Evolutionary conservation across 345 rosid genomes (phyloP), one percentile per base, ranked within the genome.

Genomic region (Eucalyptus polyanthemos): DNA sequence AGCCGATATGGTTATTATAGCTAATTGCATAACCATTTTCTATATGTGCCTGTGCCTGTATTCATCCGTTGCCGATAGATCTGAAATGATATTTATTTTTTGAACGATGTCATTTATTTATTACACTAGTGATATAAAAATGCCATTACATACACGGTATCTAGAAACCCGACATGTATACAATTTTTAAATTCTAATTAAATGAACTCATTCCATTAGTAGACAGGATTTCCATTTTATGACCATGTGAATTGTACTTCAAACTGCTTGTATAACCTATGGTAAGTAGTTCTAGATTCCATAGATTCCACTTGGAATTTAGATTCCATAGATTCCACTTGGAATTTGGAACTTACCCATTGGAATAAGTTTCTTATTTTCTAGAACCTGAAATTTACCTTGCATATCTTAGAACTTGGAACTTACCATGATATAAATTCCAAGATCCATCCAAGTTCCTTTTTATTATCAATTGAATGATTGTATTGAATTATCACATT

Each of bases 121-220:
- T 12, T 27, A 60, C 16, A 60, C 19, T 6, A 8, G 37, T n/a
- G 37, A n/a, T 2, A 17, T 65, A n/a, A 65, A 29, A 62, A 13
- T 13, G 15, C 4, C 31, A 62, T 62, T 62, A 65, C 76, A 15
- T 16, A 2, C 6, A 0, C 0, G 8, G 1, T n/a, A n/a, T 65
- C 2, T 4, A n/a, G 76, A 65, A 65, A 4, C 21, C 11, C 37
- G 21, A 65, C 76, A 15, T 65, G 37, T 65, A 65, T 65, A 15
- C 69, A 29, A 12, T 29, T 65, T 65, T 65, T n/a, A 65, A n/a
- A n/a, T 65, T 65, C 21, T 65, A 65, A 8, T 8, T 31, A 65
- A 65, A 65, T n/a, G 17, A 65, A 65, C 37, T 65, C 76, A n/a
- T n/a, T 65, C 17, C 21, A 65, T 65, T 7, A 65, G 76, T n/a